Percentiles rank a stretch among this genome's conserved stretches.
Conservation (phyloP, 2,329 filamentous ascomycete species). For the Alternaria conjuncta region DNA sequence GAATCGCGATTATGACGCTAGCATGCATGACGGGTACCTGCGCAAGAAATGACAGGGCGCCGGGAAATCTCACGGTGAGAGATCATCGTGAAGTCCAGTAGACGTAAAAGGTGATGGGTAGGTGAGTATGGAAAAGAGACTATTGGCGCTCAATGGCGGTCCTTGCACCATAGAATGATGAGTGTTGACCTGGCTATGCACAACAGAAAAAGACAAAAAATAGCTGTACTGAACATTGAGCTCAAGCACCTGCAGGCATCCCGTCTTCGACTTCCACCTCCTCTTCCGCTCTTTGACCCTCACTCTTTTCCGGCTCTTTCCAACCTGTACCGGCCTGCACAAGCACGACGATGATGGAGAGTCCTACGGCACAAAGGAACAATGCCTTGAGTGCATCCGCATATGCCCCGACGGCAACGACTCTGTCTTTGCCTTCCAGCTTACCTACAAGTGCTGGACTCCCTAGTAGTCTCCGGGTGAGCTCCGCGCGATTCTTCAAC, state of each 20-base stretch:
- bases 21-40: conserved; percentile 3
- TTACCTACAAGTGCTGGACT: conserved; percentile 62
- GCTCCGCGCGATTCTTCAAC: conserved; percentile 47
- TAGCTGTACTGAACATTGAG: background rate
- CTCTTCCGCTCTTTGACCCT: conserved; percentile 22
- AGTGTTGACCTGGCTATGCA: background rate
- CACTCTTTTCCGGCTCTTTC: conserved; percentile 47
- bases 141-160: background rate
- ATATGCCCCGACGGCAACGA: conserved; percentile 62
- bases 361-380: conserved; percentile 58
- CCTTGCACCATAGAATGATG: background rate
- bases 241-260: conserved; percentile 25
- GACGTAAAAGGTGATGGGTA: background rate
- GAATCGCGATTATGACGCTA: background rate
- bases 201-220: background rate
- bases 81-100: background rate
- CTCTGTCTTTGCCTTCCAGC: conserved; percentile 57
- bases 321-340: conserved; percentile 67
- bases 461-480: conserved; percentile 64
- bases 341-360: conserved; percentile 58
- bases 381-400: conserved; percentile 60
- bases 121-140: background rate
- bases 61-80: background rate
- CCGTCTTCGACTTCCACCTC: conserved; percentile 31
- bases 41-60: background rate